Evolutionary conservation across 1,284 basidiomycete genomes (phyloP).

Genomic region (Melampsora larici-populina): DNA sequence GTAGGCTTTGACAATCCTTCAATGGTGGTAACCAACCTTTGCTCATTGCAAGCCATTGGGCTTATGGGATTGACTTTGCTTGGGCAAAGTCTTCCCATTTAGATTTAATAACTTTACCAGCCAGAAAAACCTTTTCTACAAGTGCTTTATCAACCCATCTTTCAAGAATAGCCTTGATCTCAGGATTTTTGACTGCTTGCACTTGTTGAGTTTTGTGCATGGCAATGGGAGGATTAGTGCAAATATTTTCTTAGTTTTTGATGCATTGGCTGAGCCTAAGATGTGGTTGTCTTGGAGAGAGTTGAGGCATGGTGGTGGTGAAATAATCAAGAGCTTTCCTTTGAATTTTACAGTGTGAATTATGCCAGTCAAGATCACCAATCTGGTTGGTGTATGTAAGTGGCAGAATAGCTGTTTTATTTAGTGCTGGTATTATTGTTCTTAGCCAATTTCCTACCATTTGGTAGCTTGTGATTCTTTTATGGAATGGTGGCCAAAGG

Average conservation of each 20-base stretch:
- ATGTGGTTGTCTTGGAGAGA: not conserved
- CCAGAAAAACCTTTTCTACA: not conserved
- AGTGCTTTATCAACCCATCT: not conserved
- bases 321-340: not conserved
- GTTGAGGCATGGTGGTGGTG: not conserved
- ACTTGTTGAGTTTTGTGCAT: not conserved
- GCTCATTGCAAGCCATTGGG: not conserved
- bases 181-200: not conserved
- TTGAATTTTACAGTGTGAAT: not conserved
- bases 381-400: not conserved
- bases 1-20: not conserved
- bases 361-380: not conserved
- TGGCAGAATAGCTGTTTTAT: not conserved
- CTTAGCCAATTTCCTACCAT: not conserved
- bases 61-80: not conserved
- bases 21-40: not conserved
- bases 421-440: not conserved
- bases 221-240: not conserved
- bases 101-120: not conserved
- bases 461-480: not conserved
- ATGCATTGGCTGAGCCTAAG: not conserved
- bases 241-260: not conserved
- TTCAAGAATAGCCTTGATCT: not conserved
- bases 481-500: not conserved
- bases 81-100: not conserved